Percentiles rank a stretch among this genome's conserved stretches.
These are phyloP conservation scores for Peronospora destructor DNA, from an alignment of 352 stramenopile genomes.

Conservation along the genomic window DNA sequence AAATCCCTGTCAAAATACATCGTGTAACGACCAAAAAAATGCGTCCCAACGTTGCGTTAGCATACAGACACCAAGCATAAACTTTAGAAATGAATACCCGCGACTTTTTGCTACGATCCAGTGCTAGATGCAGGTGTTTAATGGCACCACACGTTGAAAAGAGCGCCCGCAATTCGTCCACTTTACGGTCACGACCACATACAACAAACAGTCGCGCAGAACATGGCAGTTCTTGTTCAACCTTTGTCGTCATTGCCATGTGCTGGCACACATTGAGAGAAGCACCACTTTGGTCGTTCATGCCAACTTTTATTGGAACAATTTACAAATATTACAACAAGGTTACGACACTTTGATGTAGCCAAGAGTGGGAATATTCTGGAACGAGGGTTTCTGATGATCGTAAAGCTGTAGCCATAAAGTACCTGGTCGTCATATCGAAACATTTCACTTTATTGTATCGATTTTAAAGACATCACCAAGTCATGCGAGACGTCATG, in stretches of 20 bases:
- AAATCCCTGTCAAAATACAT: conserved; percentile 42
- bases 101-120: conserved; percentile 74
- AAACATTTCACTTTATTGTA: too few relatives aligned
- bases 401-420: too few relatives aligned
- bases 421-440: too few relatives aligned
- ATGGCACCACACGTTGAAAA: conserved; percentile 56
- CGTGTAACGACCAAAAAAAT: not conserved
- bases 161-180: conserved; percentile 54
- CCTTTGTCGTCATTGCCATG: too few relatives aligned
- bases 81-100: conserved; percentile 22
- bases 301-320: not conserved
- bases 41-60: too few relatives aligned
- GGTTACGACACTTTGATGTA: not conserved
- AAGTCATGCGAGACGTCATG: too few relatives aligned
- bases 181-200: conserved; percentile 54
- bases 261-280: not conserved
- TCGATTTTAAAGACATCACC: too few relatives aligned
- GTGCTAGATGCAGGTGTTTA: conserved; percentile 58
- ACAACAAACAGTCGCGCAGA: conserved; percentile 52
- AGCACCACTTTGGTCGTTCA: not conserved
- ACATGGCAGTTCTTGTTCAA: not conserved
- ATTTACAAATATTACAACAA: not conserved
- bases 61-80: too few relatives aligned
- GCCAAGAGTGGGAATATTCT: not conserved
- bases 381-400: not conserved